Evolutionary conservation across 129 eudicot genomes (phyloP).

Genomic region (Flaveria brownii): DNA sequence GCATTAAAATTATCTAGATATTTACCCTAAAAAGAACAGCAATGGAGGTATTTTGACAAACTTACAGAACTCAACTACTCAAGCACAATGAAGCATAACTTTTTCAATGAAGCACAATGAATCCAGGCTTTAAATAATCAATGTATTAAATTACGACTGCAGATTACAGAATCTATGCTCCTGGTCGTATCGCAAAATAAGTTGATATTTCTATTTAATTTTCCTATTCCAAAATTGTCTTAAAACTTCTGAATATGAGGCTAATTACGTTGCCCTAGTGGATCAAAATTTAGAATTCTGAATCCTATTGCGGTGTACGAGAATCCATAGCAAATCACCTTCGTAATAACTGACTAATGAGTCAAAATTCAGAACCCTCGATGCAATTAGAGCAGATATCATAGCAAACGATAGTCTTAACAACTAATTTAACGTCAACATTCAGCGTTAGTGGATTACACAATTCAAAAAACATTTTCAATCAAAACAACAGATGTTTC

Average conservation of each 20-base stretch:
- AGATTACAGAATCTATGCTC: conserved; percentile 12
- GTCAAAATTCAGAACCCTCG: neutral
- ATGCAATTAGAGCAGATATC: conserved; percentile 6
- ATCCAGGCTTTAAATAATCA: conserved; percentile 10
- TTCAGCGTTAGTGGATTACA: neutral
- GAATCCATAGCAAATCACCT: neutral
- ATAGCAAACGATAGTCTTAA: neutral
- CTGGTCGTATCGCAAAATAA: neutral
- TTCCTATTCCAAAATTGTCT: neutral
- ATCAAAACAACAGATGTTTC: neutral
- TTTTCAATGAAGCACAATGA: neutral
- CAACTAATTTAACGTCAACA: conserved; percentile 1
- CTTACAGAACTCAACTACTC: conserved; percentile 7
- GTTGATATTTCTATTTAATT: conserved; percentile 5
- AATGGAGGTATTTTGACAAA: neutral
- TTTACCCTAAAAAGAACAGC: conserved; percentile 9
- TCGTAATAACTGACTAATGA: neutral
- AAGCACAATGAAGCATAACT: conserved; percentile 21
- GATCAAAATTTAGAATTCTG: no score
- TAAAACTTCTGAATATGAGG: neutral
- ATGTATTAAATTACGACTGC: neutral
- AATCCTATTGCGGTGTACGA: neutral
- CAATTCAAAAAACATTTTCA: conserved; percentile 26
- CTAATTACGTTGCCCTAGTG: neutral
- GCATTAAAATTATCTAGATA: conserved; percentile 17